Conservation (phyloP, 495 filamentous ascomycete species). For the Talaromyces borbonicus region DNA sequence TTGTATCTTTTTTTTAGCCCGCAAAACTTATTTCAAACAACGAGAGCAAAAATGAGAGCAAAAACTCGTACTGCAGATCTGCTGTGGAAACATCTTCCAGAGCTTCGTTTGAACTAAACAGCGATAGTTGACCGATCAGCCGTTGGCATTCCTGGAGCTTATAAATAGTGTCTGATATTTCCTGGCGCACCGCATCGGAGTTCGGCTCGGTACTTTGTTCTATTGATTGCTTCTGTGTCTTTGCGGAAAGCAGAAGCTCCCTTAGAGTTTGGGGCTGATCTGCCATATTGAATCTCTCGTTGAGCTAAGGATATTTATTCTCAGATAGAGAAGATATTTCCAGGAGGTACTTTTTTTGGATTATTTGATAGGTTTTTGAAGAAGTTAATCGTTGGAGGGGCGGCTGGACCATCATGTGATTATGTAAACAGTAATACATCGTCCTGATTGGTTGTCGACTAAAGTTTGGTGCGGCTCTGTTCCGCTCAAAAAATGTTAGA, state of each 20-base stretch:
- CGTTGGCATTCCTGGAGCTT: constrained; percentile 63
- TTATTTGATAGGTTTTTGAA: too few relatives aligned
- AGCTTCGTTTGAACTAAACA: constrained; percentile 87
- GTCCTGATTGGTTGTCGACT: not conserved
- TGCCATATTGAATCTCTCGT: constrained; percentile 33
- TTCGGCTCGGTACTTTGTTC: constrained; percentile 42
- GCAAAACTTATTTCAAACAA: constrained; percentile 7
- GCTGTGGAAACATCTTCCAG: constrained; percentile 79
- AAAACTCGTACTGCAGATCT: constrained; percentile 56
- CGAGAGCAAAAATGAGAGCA: not conserved
- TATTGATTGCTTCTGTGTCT: constrained; percentile 39
- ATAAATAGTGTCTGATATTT: constrained; percentile 54
- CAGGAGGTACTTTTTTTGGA: too few relatives aligned
- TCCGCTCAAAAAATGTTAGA: too few relatives aligned
- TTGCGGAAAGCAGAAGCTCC: constrained; percentile 46
- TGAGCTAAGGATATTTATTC: too few relatives aligned
- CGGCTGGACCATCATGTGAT: not conserved
- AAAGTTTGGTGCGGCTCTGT: not conserved
- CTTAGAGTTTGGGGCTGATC: constrained; percentile 53
- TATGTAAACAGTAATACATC: not conserved
- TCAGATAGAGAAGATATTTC: too few relatives aligned
- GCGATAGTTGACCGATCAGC: constrained; percentile 55
- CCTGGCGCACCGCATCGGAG: constrained; percentile 52
- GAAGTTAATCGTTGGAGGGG: not conserved
- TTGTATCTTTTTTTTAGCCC: too few relatives aligned